A percentile compares a stretch with the other conserved stretches of the same genome.
These are phyloP conservation scores for Salix purpurea DNA, from an alignment of 345 rosid genomes.

Conservation along the genomic window DNA sequence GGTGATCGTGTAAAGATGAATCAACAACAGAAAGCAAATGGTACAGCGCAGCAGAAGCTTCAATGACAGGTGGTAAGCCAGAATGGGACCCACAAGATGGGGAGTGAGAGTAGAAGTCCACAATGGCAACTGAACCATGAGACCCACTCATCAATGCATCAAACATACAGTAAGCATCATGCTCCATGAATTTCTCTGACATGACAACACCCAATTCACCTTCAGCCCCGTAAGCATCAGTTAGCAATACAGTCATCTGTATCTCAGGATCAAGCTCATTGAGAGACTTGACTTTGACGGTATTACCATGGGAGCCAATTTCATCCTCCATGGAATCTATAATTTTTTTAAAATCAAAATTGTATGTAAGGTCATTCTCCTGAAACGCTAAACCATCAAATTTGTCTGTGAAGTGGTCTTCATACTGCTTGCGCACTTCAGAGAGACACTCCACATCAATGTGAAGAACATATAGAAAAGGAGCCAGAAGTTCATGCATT, in stretches of 20 bases:
- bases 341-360: conserved; percentile 73
- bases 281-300: conserved; percentile 49
- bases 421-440: conserved; percentile 72
- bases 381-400: conserved; percentile 78
- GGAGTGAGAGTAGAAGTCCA: conserved; percentile 68
- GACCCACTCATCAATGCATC: conserved; percentile 86
- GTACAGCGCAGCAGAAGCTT: conserved; percentile 80
- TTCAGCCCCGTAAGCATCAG: conserved; percentile 96
- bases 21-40: conserved; percentile 70
- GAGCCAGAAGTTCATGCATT: conserved; percentile 98
- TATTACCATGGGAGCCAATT: conserved; percentile 42
- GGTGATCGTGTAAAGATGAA: conserved; percentile 82
- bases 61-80: conserved; percentile 76
- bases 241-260: conserved; percentile 54
- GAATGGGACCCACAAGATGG: conserved; percentile 50
- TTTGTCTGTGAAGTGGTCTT: conserved; percentile 82
- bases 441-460: conserved; percentile 73
- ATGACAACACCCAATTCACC: conserved; percentile 93
- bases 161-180: conserved; percentile 96
- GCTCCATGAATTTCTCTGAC: conserved; percentile 97
- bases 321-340: conserved; percentile 61
- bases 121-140: conserved; percentile 74
- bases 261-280: conserved; percentile 86
- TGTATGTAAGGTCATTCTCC: conserved; percentile 67
- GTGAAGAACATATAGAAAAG: conserved; percentile 84